Conservation (phyloP, 441 rosid genomes). For the Populus hybrid region DNA sequence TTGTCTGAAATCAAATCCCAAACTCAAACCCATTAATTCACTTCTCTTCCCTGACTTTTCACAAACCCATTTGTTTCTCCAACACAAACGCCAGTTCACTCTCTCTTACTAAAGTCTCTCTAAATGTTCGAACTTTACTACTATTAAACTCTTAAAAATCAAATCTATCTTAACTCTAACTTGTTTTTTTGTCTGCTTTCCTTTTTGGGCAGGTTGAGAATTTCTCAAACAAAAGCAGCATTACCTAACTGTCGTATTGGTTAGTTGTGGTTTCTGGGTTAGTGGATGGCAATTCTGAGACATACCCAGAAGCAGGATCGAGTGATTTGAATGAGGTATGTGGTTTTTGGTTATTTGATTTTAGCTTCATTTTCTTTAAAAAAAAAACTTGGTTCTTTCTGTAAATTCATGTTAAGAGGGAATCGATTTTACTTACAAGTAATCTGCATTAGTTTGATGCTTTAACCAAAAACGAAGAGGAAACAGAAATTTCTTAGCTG, state of each 20-base stretch:
- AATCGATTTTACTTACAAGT: background rate
- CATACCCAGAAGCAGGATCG: constrained; percentile 38
- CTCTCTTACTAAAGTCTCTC: background rate
- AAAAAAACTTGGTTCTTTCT: too few species aligned
- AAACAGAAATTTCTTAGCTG: background rate
- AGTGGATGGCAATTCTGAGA: constrained; percentile 31
- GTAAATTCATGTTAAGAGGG: background rate
- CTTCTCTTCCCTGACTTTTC: constrained; percentile 15
- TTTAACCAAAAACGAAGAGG: background rate
- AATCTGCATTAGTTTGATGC: background rate
- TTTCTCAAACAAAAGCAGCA: constrained; percentile 20
- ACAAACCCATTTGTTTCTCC: constrained; percentile 24
- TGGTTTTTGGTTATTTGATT: background rate
- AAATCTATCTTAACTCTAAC: background rate
- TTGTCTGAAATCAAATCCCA: constrained; percentile 16
- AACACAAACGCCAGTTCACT: constrained; percentile 34
- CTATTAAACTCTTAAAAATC: background rate
- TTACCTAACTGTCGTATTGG: constrained; percentile 30
- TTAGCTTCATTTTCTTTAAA: too few species aligned
- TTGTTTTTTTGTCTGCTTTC: background rate
- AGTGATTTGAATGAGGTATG: constrained; percentile 34
- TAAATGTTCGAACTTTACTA: background rate
- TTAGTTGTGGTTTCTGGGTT: constrained; percentile 33
- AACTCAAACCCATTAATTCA: constrained; percentile 14
- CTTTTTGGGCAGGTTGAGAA: constrained; percentile 31